Percentiles rank a stretch among this genome's conserved stretches.
phyloP scores from a whole-genome alignment of 176 grass and related monocot genomes.

The Poa pratensis region DNA sequence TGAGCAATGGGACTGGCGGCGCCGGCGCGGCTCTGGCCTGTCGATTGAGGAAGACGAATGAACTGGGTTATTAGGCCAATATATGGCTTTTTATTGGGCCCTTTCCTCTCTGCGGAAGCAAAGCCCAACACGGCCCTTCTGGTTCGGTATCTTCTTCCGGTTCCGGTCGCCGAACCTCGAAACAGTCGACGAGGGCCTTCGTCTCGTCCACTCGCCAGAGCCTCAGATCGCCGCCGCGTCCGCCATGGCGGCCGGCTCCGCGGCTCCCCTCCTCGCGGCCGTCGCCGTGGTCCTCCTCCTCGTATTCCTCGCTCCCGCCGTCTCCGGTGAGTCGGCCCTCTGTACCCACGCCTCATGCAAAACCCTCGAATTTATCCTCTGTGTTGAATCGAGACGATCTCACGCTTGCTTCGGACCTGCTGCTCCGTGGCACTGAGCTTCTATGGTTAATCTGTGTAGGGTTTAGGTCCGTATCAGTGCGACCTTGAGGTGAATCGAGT shows the following conservation, averaged over 20 bases:
- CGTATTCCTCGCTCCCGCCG: not conserved
- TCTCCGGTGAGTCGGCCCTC: conserved; percentile 41
- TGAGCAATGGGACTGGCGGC: conserved; percentile 19
- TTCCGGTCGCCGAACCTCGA: conserved; percentile 37
- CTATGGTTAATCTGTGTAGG: not conserved
- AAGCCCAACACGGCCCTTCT: not conserved
- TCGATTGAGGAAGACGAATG: conserved; percentile 3
- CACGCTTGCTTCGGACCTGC: conserved; percentile 9
- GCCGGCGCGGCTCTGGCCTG: conserved; percentile 7
- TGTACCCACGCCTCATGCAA: not conserved
- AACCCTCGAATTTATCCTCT: not conserved
- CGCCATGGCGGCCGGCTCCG: conserved; percentile 45
- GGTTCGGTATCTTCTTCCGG: not conserved
- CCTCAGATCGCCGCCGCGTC: conserved; percentile 44
- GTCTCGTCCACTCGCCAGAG: not conserved
- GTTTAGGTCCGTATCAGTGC: not conserved
- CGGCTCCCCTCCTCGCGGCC: conserved; percentile 21
- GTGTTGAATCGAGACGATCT: not conserved
- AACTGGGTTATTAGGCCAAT: not conserved
- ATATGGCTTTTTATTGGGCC: not conserved
- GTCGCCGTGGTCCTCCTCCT: not conserved
- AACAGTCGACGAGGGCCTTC: not conserved
- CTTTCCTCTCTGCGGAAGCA: not conserved
- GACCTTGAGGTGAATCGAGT: conserved; percentile 7
- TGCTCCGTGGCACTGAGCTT: not conserved